phyloP scores from a whole-genome alignment of 2,329 filamentous ascomycete species.

The Lojkania enalia region DNA sequence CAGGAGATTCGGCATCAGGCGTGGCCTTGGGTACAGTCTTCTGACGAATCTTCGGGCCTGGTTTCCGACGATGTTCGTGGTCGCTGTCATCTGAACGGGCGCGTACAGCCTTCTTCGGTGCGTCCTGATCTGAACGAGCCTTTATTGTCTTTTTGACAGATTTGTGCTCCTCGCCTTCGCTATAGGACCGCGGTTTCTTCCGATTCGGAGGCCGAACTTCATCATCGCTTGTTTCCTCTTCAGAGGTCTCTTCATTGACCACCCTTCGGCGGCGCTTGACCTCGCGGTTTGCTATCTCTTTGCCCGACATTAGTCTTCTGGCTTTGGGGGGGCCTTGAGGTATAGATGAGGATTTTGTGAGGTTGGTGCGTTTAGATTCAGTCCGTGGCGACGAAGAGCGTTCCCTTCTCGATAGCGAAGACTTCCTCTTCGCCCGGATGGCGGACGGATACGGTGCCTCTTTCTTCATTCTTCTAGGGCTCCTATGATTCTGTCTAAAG shows the following conservation, averaged over 20 bases:
- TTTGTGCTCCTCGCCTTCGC: slow-evolving; percentile 40
- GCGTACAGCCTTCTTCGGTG: slow-evolving; percentile 25
- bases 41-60: slow-evolving; percentile 29
- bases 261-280: slow-evolving; percentile 34
- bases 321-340: slow-evolving; percentile 36
- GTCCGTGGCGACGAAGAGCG: slow-evolving; percentile 40
- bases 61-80: slow-evolving; percentile 27
- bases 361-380: slow-evolving; percentile 30
- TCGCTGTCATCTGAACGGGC: slow-evolving; percentile 37
- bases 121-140: slow-evolving; percentile 33
- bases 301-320: slow-evolving; percentile 40
- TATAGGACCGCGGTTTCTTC: slow-evolving; percentile 41
- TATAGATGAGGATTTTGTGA: slow-evolving; percentile 24
- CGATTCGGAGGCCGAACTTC: slow-evolving; percentile 41
- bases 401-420: slow-evolving; percentile 33
- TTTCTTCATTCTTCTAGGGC: slow-evolving; percentile 40
- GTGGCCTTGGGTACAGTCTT: slow-evolving; percentile 31
- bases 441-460: slow-evolving; percentile 32
- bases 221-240: slow-evolving; percentile 42
- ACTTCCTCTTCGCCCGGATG: slow-evolving; percentile 37
- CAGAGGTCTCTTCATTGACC: slow-evolving; percentile 40
- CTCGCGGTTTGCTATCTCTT: slow-evolving; percentile 41
- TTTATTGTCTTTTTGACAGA: slow-evolving; percentile 38
- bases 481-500: slow-evolving; percentile 41
- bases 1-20: slow-evolving; percentile 39